Base-by-base conservation (phyloP, 2,329 filamentous ascomycete species). In the Nigrospora sphaerica region DNA sequence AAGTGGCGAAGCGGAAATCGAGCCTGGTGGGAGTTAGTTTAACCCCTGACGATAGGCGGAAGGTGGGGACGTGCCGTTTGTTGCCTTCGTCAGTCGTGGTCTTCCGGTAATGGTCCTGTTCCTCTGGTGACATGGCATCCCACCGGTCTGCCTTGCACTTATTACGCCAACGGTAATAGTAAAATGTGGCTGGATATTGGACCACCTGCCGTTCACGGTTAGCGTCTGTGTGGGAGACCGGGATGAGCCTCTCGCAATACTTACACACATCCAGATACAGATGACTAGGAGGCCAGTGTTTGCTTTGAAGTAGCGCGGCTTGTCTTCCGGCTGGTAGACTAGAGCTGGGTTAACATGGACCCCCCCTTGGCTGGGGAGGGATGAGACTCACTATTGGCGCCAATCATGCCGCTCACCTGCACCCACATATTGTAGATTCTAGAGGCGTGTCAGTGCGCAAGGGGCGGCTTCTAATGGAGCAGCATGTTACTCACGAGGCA, bases 391-490 rank as follows among this genome's bases (percentile, higher is more conserved):
- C 62, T 64, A 41, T 67, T 66, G 13, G 63, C 62, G 18, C 62
- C 62, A 19, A 67, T 65, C 58, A 68, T 68, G 23, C 62, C 64
- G 17, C 64, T 66, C 16, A 64, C 62, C 52, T 67, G 64, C 42
- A 67, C 63, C 47, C 53, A 65, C 63, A 68, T 68, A 49, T 81
- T 82, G 52, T 81, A 81, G 2, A 79, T 60, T 2, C 72, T 77
- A 7, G 19, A 6, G 19, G 19, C 19, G 4, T 6, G 19, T 23
- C 19, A 23, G 19, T 23, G 4, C 4, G 19, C 19, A 23, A 6
- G 19, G 6, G 4, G 4, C 6, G 6, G 6, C 4, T 23, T 6
- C 4, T 23, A 66, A 65, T 0, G 67, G 68, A 13, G 17, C 3
- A 7, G 4, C 14, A 6, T 13, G 44, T 19, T 2, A 50, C 63